Conservation (phyloP, 2,329 filamentous ascomycete genomes). For the Cytospora chrysosperma region DNA sequence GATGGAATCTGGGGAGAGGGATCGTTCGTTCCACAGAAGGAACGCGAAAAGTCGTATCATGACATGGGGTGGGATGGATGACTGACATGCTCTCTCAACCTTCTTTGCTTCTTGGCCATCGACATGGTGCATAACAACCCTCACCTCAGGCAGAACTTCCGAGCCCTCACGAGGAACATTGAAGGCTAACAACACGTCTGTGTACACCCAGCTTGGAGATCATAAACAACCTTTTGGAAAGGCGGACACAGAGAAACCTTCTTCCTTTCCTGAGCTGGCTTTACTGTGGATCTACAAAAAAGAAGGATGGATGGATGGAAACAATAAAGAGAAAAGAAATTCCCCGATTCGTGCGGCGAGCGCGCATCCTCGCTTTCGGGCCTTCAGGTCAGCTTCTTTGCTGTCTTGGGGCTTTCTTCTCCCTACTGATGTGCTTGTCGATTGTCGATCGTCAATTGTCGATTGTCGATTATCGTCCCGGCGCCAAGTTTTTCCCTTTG, state of each 20-base stretch:
- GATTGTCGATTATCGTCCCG: background rate
- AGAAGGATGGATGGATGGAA: too few species aligned
- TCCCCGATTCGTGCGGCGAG: background rate
- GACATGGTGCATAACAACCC: background rate
- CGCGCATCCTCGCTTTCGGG: background rate
- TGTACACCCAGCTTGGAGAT: too few species aligned
- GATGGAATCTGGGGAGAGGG: too few species aligned
- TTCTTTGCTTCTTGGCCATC: background rate
- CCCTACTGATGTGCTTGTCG: background rate
- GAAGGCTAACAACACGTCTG: too few species aligned
- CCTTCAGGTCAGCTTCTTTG: constrained; percentile 4
- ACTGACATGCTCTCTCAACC: background rate
- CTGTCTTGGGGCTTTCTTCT: background rate
- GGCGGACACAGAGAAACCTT: too few species aligned
- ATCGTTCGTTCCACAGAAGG: background rate
- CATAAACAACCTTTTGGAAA: too few species aligned
- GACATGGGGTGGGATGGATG: too few species aligned
- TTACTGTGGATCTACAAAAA: too few species aligned
- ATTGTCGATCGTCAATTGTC: background rate
- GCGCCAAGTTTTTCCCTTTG: background rate
- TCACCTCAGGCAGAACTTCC: background rate
- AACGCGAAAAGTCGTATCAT: background rate
- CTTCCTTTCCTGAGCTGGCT: background rate
- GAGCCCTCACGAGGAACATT: background rate
- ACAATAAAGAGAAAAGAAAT: background rate